phyloP scores from a whole-genome alignment of 345 rosid genomes.

The Iberis pinnata region DNA sequence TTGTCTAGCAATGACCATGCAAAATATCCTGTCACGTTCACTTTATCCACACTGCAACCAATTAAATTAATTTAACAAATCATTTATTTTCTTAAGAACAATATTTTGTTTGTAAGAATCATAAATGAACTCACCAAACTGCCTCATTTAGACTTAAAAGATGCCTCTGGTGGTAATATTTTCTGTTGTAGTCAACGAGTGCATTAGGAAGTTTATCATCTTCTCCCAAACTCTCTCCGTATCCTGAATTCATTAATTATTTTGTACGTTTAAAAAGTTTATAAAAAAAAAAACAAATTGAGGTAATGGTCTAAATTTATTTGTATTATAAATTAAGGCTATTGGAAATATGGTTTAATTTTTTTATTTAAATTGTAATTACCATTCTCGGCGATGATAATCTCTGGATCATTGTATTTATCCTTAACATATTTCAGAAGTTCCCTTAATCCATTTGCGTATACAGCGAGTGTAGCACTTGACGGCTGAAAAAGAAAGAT shows the following conservation, averaged over 20 bases:
- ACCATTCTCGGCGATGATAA: constrained; percentile 13
- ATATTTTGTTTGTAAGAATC: neutral
- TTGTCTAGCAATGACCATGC: too few relatives aligned
- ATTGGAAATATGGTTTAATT: neutral
- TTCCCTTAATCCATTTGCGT: constrained; percentile 3
- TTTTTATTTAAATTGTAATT: neutral
- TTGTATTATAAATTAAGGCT: neutral
- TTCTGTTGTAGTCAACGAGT: constrained; percentile 12
- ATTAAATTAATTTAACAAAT: neutral
- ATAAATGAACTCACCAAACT: constrained; percentile 6
- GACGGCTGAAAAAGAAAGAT: neutral
- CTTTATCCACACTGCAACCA: constrained; percentile 26
- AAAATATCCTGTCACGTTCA: constrained; percentile 41
- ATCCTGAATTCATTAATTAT: neutral
- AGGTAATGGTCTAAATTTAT: neutral
- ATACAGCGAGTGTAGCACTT: constrained; percentile 16
- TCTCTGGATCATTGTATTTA: constrained; percentile 10
- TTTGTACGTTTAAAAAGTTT: neutral
- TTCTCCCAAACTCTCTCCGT: constrained; percentile 4
- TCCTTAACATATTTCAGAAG: constrained; percentile 18
- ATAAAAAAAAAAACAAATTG: neutral
- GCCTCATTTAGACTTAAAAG: constrained; percentile 9
- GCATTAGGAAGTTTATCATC: constrained; percentile 3
- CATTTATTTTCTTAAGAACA: too few relatives aligned
- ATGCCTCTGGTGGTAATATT: constrained; percentile 17